Conservation (phyloP, 805 yeast species). For the Teunomyces lycoperdinae region DNA sequence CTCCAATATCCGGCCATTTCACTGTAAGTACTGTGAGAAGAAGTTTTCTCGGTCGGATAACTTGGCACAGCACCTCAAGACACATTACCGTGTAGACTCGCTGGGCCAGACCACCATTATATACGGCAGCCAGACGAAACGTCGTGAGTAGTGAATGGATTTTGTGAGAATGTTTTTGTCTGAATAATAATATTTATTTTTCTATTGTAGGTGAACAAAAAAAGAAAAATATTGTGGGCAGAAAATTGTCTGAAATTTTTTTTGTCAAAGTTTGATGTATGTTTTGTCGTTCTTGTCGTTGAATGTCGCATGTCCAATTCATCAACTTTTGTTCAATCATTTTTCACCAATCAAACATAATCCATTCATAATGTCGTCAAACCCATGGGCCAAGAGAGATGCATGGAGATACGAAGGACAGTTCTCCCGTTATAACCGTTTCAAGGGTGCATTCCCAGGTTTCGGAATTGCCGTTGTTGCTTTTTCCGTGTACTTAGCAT, state of each 20-base stretch:
- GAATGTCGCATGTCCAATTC: not conserved
- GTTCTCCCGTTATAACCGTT: slow-evolving; percentile 67
- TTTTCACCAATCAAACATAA: slow-evolving; percentile 5
- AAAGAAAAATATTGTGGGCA: no score
- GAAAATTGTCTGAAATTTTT: not conserved
- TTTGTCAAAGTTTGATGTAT: not conserved
- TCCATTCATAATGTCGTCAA: slow-evolving; percentile 9
- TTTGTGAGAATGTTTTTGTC: not conserved
- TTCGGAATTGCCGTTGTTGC: slow-evolving; percentile 76
- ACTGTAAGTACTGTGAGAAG: slow-evolving; percentile 44
- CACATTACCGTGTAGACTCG: slow-evolving; percentile 22
- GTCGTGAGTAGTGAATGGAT: slow-evolving; percentile 3
- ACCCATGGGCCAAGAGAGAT: slow-evolving; percentile 55
- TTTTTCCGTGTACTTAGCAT: slow-evolving; percentile 60
- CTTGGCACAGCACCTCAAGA: slow-evolving; percentile 44
- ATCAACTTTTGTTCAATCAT: not conserved
- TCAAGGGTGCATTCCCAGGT: slow-evolving; percentile 75
- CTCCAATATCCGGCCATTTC: slow-evolving; percentile 44
- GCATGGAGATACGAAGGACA: slow-evolving; percentile 90
- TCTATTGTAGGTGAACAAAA: not conserved
- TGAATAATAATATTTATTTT: not conserved
- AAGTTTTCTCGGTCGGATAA: slow-evolving; percentile 42
- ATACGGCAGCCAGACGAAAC: slow-evolving; percentile 4
- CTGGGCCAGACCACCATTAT: slow-evolving; percentile 9
- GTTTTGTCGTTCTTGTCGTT: not conserved